A percentile compares a stretch with the other conserved stretches of the same genome.
phyloP scores from a whole-genome alignment of 306 rosid species.

The Fragaria nilgerrensis region DNA sequence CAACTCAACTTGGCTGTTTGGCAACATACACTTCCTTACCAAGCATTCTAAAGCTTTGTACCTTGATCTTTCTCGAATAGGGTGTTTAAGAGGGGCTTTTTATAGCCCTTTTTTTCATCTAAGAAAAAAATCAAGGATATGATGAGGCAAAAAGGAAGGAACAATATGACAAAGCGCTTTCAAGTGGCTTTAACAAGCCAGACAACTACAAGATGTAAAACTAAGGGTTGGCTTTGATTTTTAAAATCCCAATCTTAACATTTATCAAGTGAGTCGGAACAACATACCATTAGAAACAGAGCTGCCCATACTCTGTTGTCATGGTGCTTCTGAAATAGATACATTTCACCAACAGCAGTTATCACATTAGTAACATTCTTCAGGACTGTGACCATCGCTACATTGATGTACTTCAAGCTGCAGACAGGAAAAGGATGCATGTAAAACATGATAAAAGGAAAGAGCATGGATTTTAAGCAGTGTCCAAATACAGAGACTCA shows the following conservation, averaged over 20 bases:
- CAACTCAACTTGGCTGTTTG: no score
- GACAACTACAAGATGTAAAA: constrained; percentile 7
- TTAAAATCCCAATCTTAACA: not conserved
- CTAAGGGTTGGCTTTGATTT: not conserved
- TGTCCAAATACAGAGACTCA: constrained; percentile 4
- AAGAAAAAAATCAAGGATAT: no score
- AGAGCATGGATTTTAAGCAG: not conserved
- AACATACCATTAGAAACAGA: constrained; percentile 84
- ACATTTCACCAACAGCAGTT: constrained; percentile 97
- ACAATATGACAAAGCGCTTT: not conserved
- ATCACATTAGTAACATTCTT: constrained; percentile 98
- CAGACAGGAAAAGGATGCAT: constrained; percentile 38
- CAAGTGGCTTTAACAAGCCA: constrained; percentile 16
- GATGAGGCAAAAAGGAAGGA: not conserved
- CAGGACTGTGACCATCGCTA: constrained; percentile 97
- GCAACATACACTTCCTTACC: no score
- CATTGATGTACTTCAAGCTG: constrained; percentile 98
- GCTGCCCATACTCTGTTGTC: constrained; percentile 93
- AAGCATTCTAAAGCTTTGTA: no score
- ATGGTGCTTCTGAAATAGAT: constrained; percentile 83
- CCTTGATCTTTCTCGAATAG: no score
- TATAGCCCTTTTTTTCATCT: no score
- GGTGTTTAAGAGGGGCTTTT: no score
- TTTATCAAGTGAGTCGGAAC: constrained; percentile 20
- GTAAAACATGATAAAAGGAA: constrained; percentile 4